Evolutionary conservation across 2,329 filamentous ascomycete genomes (phyloP).

Genomic region (Penicillium fuscoglaucum): DNA sequence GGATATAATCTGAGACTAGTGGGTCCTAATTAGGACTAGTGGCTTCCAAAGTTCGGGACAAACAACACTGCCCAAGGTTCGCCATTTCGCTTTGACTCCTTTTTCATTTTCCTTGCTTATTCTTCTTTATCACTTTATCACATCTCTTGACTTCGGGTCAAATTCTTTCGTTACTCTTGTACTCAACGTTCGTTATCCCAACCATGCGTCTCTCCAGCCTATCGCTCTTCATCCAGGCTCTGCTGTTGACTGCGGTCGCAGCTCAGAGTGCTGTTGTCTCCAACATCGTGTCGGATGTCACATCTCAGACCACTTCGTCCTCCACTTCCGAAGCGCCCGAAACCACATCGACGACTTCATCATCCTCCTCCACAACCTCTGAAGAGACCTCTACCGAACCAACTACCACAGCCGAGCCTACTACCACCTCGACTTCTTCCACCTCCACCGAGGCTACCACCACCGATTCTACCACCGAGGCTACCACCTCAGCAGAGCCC

Average conservation of each 20-base stretch:
- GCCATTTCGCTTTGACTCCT: constrained; percentile 12
- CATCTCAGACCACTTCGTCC: constrained; percentile 14
- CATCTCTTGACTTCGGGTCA: constrained; percentile 12
- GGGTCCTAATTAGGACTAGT: background rate
- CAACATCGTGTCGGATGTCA: constrained; percentile 17
- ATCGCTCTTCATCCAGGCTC: constrained; percentile 35
- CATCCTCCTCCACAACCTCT: constrained; percentile 16
- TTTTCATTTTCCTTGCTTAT: constrained; percentile 14
- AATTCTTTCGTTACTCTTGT: constrained; percentile 5
- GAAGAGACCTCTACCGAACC: constrained; percentile 16
- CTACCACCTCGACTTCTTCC: constrained; percentile 10
- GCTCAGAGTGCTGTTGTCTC: constrained; percentile 30
- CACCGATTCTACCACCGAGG: constrained; percentile 1
- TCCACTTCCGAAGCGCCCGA: constrained; percentile 6
- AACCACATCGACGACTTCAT: constrained; percentile 14
- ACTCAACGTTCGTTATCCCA: constrained; percentile 9
- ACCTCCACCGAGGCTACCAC: constrained; percentile 13
- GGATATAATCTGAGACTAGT: constrained; percentile 2
- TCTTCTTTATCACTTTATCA: constrained; percentile 1
- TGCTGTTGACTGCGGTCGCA: constrained; percentile 36
- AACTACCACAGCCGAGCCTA: constrained; percentile 14
- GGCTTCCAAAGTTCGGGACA: background rate
- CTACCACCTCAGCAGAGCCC: constrained; percentile 13
- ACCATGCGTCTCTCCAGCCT: constrained; percentile 36
- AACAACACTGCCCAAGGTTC: constrained; percentile 1